Evolutionary conservation across 1,139 yeast genomes (phyloP).

Genomic region (Saccharomyces hybrid): DNA sequence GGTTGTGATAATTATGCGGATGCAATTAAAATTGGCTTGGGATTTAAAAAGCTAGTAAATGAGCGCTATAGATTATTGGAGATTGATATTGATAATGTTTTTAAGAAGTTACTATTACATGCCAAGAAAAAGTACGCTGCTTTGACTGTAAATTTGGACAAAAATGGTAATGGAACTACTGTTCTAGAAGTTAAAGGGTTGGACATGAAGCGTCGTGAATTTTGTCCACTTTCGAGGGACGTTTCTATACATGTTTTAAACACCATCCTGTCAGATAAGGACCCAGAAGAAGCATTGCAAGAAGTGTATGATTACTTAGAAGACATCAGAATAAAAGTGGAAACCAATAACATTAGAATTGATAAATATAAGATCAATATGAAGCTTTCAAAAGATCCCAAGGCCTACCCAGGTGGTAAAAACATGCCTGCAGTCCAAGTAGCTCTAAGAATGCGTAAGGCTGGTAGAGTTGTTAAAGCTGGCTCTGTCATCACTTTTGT

Average conservation of each 20-base stretch:
- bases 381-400: conserved; percentile 68
- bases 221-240: conserved; percentile 86
- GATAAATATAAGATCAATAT: conserved; percentile 68
- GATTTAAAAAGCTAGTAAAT: conserved; percentile 78
- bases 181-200: conserved; percentile 87
- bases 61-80: conserved; percentile 82
- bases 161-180: conserved; percentile 42
- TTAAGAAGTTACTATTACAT: conserved; percentile 74
- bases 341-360: conserved; percentile 52
- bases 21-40: conserved; percentile 76
- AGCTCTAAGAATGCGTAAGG: conserved; percentile 68
- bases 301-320: conserved; percentile 71
- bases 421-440: conserved; percentile 91
- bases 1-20: conserved; percentile 62
- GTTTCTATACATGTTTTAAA: conserved; percentile 70
- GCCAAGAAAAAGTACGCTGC: conserved; percentile 99
- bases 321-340: conserved; percentile 50
- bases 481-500: conserved; percentile 89
- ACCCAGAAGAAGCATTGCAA: conserved; percentile 68
- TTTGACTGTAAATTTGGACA: conserved; percentile 48
- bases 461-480: conserved; percentile 79
- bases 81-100: conserved; percentile 91
- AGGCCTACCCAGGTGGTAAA: conserved; percentile 67
- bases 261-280: conserved; percentile 63
- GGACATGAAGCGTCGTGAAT: conserved; percentile 96